Percentiles rank a stretch among this genome's conserved stretches.
These are phyloP conservation scores for Scorias spongiosa DNA, from an alignment of 2,329 filamentous ascomycete species.

Conservation along the genomic window DNA sequence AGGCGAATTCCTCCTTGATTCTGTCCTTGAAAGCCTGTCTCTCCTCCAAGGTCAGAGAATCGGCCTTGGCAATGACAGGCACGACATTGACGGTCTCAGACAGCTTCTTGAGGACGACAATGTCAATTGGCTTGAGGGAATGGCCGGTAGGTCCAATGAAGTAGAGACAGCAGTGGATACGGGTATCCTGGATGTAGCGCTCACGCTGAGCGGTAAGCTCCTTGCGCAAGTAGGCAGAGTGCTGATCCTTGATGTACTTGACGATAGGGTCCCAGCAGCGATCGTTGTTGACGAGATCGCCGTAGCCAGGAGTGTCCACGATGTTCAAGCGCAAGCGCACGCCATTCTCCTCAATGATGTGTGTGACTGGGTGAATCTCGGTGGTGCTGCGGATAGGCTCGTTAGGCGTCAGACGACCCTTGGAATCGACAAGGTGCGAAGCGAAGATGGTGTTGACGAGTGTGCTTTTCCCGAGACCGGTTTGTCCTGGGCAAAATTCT, in stretches of 20 bases:
- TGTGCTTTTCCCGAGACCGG: slow-evolving; percentile 95
- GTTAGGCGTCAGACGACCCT: slow-evolving; percentile 82
- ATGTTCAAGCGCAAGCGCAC: slow-evolving; percentile 96
- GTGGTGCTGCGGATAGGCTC: slow-evolving; percentile 91
- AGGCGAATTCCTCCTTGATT: slow-evolving; percentile 98
- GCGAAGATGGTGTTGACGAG: slow-evolving; percentile 99
- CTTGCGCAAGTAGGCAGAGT: slow-evolving; percentile 97
- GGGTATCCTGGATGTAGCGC: slow-evolving; percentile 97
- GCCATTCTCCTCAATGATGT: slow-evolving; percentile 99
- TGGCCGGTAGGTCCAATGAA: slow-evolving; percentile 98
- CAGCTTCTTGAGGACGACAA: slow-evolving; percentile 98
- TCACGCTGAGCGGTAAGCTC: slow-evolving; percentile 98
- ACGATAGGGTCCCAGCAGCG: slow-evolving; percentile 99
- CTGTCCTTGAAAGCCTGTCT: slow-evolving; percentile 87
- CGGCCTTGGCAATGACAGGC: slow-evolving; percentile 95
- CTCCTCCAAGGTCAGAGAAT: slow-evolving; percentile 91
- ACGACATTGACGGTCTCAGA: slow-evolving; percentile 99
- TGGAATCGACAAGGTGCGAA: slow-evolving; percentile 97
- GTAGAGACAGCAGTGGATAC: slow-evolving; percentile 98
- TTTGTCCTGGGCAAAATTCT: slow-evolving; percentile 55
- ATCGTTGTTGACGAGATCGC: slow-evolving; percentile 98
- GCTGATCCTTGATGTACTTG: slow-evolving; percentile 99
- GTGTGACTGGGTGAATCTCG: slow-evolving; percentile 93
- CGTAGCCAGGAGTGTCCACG: slow-evolving; percentile 95
- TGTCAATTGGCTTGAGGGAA: slow-evolving; percentile 97